Evolutionary conservation across 306 rosid genomes (phyloP).

Genomic region (Luffa aegyptiaca): DNA sequence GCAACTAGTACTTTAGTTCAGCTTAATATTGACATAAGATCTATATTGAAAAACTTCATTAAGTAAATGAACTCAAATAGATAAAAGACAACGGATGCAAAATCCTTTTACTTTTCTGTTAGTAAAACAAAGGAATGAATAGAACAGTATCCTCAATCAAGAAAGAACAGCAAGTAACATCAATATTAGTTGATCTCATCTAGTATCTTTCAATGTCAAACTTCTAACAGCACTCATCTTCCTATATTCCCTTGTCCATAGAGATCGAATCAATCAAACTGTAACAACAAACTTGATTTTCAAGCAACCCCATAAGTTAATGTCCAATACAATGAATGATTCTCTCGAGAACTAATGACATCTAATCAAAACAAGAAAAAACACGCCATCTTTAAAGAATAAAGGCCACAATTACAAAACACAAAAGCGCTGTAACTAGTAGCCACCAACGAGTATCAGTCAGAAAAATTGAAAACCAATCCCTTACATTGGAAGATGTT

Average conservation of each 20-base stretch:
- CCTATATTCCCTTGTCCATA: background rate
- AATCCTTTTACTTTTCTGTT: background rate
- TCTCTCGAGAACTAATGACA: background rate
- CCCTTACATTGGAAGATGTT: conserved; percentile 75
- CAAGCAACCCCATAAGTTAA: background rate
- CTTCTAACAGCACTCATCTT: background rate
- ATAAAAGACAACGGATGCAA: background rate
- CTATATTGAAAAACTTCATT: background rate
- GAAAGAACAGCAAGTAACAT: background rate
- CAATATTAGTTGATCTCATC: background rate
- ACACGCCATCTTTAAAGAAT: background rate
- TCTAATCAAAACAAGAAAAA: background rate
- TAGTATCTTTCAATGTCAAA: background rate
- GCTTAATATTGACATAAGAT: background rate
- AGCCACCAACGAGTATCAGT: background rate
- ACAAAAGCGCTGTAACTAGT: background rate
- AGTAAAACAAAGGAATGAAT: background rate
- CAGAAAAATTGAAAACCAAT: conserved; percentile 4
- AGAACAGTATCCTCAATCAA: background rate
- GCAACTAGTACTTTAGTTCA: background rate
- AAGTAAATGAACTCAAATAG: background rate
- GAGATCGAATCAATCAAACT: background rate
- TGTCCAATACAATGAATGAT: background rate
- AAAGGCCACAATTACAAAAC: background rate
- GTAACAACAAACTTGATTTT: background rate